phyloP scores from a whole-genome alignment of 2,329 filamentous ascomycete species.

The Cercospora sp. region DNA sequence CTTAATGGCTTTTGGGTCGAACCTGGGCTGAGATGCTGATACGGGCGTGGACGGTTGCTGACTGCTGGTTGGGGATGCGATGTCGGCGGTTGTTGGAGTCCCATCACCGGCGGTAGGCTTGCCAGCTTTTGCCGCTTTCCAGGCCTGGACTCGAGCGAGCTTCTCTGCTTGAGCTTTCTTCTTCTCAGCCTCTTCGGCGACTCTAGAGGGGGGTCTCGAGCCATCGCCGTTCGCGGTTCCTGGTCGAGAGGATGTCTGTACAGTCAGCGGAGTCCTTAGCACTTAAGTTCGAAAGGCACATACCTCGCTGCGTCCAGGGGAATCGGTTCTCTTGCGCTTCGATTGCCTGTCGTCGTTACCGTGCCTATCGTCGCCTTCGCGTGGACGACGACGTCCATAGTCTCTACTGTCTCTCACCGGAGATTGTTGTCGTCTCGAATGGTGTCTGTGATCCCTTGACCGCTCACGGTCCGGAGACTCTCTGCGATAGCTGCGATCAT shows the following conservation, averaged over 20 bases:
- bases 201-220: conserved; percentile 10
- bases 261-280: conserved; percentile 15
- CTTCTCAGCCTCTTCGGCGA: conserved; percentile 73
- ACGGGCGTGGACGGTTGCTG: conserved; percentile 9
- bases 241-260: conserved; percentile 25
- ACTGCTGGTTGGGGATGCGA: background rate
- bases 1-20: conserved; percentile 81
- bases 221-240: conserved; percentile 12
- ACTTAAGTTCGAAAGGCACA: background rate
- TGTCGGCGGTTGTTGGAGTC: background rate
- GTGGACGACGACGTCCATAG: conserved; percentile 55
- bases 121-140: conserved; percentile 46
- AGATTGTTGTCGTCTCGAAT: conserved; percentile 14
- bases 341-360: conserved; percentile 54
- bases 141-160: conserved; percentile 64
- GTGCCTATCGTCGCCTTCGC: conserved; percentile 46
- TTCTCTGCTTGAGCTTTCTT: conserved; percentile 71
- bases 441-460: conserved; percentile 43
- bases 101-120: conserved; percentile 2
- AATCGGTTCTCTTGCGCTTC: conserved; percentile 42
- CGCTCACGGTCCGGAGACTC: conserved; percentile 24
- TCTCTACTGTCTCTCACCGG: conserved; percentile 35
- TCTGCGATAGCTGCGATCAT: conserved; percentile 25
- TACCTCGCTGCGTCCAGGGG: conserved; percentile 22
- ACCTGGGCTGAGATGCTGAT: conserved; percentile 69